Evolutionary conservation across 2,329 filamentous ascomycete species (phyloP).

Genomic region (Lachnellula subtilissima): DNA sequence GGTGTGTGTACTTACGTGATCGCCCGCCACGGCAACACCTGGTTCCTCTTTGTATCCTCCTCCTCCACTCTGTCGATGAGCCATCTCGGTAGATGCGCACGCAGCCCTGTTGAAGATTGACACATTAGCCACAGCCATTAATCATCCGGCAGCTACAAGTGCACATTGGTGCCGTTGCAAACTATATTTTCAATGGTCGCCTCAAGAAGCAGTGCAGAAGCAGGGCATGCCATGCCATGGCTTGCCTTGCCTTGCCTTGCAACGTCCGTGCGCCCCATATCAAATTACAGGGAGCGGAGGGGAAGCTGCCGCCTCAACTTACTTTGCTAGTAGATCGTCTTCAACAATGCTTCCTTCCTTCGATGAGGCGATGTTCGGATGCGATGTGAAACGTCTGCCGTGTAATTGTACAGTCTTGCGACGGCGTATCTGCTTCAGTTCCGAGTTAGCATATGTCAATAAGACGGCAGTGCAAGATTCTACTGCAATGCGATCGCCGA

Average conservation of each 20-base stretch:
- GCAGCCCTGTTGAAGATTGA: constrained; percentile 10
- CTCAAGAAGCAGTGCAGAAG: constrained; percentile 14
- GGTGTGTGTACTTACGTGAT: constrained; percentile 39
- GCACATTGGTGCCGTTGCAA: constrained; percentile 12
- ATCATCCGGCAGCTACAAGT: constrained; percentile 12
- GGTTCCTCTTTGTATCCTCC: constrained; percentile 43
- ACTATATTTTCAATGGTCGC: constrained; percentile 4
- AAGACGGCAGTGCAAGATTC: constrained; percentile 8
- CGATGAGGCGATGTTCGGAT: constrained; percentile 10
- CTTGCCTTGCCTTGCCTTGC: constrained; percentile 8
- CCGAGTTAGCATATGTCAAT: constrained; percentile 16
- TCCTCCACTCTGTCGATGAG: constrained; percentile 29
- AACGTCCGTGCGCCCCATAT: constrained; percentile 24
- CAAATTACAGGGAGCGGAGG: constrained; percentile 16
- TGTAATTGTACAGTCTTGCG: constrained; percentile 12
- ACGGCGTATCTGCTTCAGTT: constrained; percentile 16
- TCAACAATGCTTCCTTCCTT: constrained; percentile 5
- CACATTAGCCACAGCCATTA: constrained; percentile 17
- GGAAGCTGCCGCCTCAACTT: constrained; percentile 20
- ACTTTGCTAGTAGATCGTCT: constrained; percentile 13
- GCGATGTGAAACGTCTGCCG: constrained; percentile 20
- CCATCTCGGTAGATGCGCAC: constrained; percentile 24
- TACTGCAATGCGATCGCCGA: constrained; percentile 19
- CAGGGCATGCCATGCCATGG: constrained; percentile 10
- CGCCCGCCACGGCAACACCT: constrained; percentile 31